Evolutionary conservation across 305 asterid genomes (phyloP).

Genomic region (Rubia occidens): DNA sequence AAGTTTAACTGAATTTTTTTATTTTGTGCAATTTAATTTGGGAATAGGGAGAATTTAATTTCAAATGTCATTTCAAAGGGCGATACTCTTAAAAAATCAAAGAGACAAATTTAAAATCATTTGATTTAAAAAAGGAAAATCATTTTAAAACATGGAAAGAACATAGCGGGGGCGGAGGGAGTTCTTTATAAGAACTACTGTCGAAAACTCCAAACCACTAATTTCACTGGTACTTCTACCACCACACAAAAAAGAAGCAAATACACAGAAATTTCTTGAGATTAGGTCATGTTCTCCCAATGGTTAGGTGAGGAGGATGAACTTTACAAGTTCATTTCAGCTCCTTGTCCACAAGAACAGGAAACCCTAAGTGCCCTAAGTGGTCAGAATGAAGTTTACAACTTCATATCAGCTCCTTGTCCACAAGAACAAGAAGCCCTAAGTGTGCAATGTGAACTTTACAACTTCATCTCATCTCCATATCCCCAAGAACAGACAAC

Average conservation of each 20-base stretch:
- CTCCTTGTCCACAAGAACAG: conserved; percentile 5
- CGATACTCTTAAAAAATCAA: too few relatives aligned
- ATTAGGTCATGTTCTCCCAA: conserved; percentile 14
- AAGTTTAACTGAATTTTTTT: too few relatives aligned
- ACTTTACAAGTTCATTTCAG: conserved; percentile 13
- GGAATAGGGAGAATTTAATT: too few relatives aligned
- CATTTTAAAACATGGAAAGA: too few relatives aligned
- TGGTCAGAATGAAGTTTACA: conserved; percentile 13
- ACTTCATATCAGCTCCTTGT: conserved; percentile 10
- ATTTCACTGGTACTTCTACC: neutral
- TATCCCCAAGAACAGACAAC: neutral
- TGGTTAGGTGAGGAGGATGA: conserved; percentile 16
- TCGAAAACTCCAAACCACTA: too few relatives aligned
- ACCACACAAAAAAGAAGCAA: neutral
- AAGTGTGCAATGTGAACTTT: conserved; percentile 13
- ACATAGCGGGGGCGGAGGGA: too few relatives aligned
- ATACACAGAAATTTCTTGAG: neutral
- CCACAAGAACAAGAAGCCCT: neutral
- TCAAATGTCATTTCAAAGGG: too few relatives aligned
- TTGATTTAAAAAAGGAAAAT: too few relatives aligned
- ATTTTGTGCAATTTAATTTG: too few relatives aligned
- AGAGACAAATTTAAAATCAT: too few relatives aligned
- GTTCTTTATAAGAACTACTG: too few relatives aligned
- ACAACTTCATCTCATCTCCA: conserved; percentile 8
- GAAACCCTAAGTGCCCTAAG: neutral